Conservation (phyloP, 768 basidiomycete genomes). For the Boletales sp. region DNA sequence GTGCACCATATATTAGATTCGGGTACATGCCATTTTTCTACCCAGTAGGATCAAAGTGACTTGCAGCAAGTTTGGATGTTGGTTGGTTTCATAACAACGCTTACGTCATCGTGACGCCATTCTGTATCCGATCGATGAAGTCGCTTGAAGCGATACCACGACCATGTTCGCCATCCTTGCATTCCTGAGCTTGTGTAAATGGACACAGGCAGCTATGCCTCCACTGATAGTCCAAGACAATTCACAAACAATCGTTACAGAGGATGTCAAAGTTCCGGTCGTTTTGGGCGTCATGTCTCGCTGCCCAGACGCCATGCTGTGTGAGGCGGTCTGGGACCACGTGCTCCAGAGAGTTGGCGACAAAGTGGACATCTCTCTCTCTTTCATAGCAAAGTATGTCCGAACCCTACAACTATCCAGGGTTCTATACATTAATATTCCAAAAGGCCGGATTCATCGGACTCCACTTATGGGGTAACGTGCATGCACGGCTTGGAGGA, state of each 20-base stretch:
- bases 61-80: background rate
- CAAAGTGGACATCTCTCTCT: slow-evolving; percentile 65
- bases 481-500: slow-evolving; percentile 82
- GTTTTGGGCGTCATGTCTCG: slow-evolving; percentile 62
- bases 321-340: slow-evolving; percentile 72
- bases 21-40: slow-evolving; percentile 10
- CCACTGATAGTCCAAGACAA: slow-evolving; percentile 22
- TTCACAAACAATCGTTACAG: slow-evolving; percentile 7
- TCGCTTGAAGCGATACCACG: slow-evolving; percentile 4
- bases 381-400: slow-evolving; percentile 73
- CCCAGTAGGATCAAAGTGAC: slow-evolving; percentile 2
- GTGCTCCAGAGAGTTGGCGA: slow-evolving; percentile 59
- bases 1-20: slow-evolving; percentile 8
- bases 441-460: slow-evolving; percentile 56
- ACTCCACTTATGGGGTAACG: slow-evolving; percentile 69
- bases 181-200: slow-evolving; percentile 14
- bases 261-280: slow-evolving; percentile 44
- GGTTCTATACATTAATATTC: slow-evolving; percentile 8
- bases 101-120: slow-evolving; percentile 31
- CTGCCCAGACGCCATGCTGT: slow-evolving; percentile 81
- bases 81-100: background rate
- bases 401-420: slow-evolving; percentile 2
- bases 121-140: background rate
- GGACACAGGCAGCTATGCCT: slow-evolving; percentile 9
- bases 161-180: slow-evolving; percentile 21